A percentile compares a stretch with the other conserved stretches of the same genome.
Conservation (phyloP, 2,329 filamentous ascomycete genomes). For the Colletotrichum nymphaeae region DNA sequence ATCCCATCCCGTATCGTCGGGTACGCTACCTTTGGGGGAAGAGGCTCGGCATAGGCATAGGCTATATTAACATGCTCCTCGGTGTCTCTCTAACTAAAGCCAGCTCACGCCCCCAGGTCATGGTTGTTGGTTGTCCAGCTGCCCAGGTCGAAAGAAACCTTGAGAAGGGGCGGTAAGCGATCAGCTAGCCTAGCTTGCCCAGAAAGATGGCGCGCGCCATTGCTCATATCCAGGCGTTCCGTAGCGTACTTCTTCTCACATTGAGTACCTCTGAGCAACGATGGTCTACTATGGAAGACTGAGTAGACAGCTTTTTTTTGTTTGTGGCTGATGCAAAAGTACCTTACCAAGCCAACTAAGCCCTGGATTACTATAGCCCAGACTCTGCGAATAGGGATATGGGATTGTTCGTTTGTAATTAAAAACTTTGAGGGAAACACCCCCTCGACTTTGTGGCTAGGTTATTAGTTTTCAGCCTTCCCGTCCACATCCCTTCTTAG, state of each 20-base stretch:
- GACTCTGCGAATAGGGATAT: too few relatives aligned
- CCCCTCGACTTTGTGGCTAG: not conserved
- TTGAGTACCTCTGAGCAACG: too few relatives aligned
- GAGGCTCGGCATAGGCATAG: conserved; percentile 16
- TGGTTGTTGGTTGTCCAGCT: too few relatives aligned
- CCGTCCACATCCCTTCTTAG: not conserved
- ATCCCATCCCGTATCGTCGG: not conserved
- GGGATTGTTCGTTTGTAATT: conserved; percentile 8
- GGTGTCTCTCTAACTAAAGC: not conserved
- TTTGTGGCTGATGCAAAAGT: conserved; percentile 28
- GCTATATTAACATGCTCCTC: not conserved
- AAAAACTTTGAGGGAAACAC: conserved; percentile 3
- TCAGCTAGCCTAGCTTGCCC: conserved; percentile 9
- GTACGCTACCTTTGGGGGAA: not conserved
- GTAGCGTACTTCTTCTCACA: not conserved
- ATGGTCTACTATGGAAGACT: not conserved
- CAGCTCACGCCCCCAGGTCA: not conserved
- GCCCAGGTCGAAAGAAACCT: too few relatives aligned
- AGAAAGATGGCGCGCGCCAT: conserved; percentile 1
- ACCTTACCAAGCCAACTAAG: conserved; percentile 9
- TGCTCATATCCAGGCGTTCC: not conserved
- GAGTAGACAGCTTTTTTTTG: not conserved
- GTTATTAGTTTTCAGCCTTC: not conserved
- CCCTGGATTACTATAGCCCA: too few relatives aligned
- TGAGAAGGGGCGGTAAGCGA: conserved; percentile 25